Evolutionary conservation across 306 rosid genomes (phyloP), one percentile per base, ranked within the genome.

Genomic region (Gynostemma pentaphyllum): DNA sequence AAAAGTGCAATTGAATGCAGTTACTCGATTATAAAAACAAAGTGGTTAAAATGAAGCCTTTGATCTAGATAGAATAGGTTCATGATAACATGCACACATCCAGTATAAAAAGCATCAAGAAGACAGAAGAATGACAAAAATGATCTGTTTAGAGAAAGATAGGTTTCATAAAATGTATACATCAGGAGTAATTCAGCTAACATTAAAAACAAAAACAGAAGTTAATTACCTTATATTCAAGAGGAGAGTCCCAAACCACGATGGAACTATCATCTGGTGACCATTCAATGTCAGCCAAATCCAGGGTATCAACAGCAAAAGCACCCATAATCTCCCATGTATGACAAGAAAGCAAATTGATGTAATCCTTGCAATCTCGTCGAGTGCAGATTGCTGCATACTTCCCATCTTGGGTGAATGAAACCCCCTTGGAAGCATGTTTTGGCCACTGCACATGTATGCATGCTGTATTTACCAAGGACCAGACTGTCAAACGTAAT

Each of bases 221-320:
- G 45, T 29, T 15, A 9, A 42, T 72, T 62, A 92, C 98, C 96
- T 92, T 92, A 74, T 88, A 92, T 29, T 92, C 98, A 42, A 92
- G 96, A 52, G 96, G 80, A 0, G 98, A 88, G 77, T 92, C 98
- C 98, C 98, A 92, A 44, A 88, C 72, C 66, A 92, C 95, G n/a
- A 92, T 78, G 62, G 98, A 79, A 75, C 96, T 92, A 79, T 92
- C 98, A 68, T 88, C 98, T 23, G 98, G 98, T n/a, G 98, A 92
- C 96, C 98, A 92, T 82, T 82, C 90, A 11, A 77, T 69, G 70
- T 92, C 98, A 65, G 90, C 94, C 84, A 92, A 81, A 76, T 92
- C 98, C 72, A 77, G 73, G 7, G 98, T 92, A 74, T 88, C 98
- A 54, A 92, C 90, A 14, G 96, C 77, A 72, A 88, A 92, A 50